Evolutionary conservation across 2,329 filamentous ascomycete genomes (phyloP).

Genomic region (Amesomyces nigricolor): DNA sequence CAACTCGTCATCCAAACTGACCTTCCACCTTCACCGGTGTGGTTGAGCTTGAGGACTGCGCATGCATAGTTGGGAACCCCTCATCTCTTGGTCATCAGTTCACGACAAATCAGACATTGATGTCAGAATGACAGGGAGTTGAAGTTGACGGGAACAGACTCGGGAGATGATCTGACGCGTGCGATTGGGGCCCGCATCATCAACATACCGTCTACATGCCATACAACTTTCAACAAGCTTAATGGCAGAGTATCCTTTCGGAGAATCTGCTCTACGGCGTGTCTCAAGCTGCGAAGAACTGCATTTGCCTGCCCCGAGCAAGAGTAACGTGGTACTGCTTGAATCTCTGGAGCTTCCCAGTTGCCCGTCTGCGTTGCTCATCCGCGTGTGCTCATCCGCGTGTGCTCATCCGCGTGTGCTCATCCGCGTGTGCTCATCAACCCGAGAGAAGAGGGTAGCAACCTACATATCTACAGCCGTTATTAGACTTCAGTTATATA

Average conservation of each 20-base stretch:
- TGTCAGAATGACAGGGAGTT: constrained; percentile 2
- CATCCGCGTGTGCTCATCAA: too few relatives aligned
- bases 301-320: too few relatives aligned
- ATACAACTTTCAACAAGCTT: too few relatives aligned
- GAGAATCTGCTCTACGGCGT: background rate
- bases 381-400: too few relatives aligned
- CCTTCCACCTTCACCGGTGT: background rate
- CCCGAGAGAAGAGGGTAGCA: too few relatives aligned
- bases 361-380: too few relatives aligned
- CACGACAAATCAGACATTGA: constrained; percentile 2
- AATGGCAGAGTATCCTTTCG: background rate
- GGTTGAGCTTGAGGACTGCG: background rate
- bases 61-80: constrained; percentile 26
- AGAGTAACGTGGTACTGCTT: too few relatives aligned
- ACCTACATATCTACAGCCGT: too few relatives aligned
- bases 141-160: constrained; percentile 16
- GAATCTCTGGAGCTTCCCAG: too few relatives aligned
- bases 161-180: background rate
- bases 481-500: too few relatives aligned
- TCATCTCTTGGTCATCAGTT: constrained; percentile 12
- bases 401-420: too few relatives aligned
- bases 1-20: background rate
- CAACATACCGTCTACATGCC: background rate
- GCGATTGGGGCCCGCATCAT: constrained; percentile 21
- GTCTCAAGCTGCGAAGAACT: too few relatives aligned